phyloP scores from a whole-genome alignment of 1,139 yeast genomes.

The Candida pseudoviswanathii region DNA sequence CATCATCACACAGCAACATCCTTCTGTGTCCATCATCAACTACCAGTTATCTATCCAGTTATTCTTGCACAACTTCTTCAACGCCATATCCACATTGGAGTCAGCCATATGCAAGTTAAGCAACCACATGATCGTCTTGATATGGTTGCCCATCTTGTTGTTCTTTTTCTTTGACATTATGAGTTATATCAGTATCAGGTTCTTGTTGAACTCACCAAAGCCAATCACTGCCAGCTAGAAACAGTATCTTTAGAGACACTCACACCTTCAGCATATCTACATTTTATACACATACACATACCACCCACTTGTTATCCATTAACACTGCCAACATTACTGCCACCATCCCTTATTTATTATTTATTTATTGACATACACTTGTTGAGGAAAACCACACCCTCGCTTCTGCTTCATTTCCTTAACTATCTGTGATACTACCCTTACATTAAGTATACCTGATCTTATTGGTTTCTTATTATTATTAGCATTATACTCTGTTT shows the following conservation, averaged over 20 bases:
- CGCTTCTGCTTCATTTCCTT: background rate
- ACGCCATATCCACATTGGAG: constrained; percentile 6
- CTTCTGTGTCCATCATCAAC: background rate
- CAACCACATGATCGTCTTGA: constrained; percentile 7
- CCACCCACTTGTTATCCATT: background rate
- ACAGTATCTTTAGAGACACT: no score
- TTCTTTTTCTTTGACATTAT: constrained; percentile 10
- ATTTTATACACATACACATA: background rate
- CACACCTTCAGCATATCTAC: background rate
- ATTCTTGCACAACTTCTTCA: constrained; percentile 3
- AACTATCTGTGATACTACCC: background rate
- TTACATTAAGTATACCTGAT: background rate
- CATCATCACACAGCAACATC: constrained; percentile 1
- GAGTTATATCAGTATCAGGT: constrained; percentile 5
- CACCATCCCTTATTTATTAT: background rate
- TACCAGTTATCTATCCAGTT: background rate
- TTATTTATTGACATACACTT: background rate
- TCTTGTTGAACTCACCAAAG: background rate
- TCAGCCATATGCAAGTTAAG: constrained; percentile 4
- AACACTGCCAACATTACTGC: background rate
- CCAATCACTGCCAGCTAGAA: background rate
- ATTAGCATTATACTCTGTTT: background rate
- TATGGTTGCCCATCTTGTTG: constrained; percentile 10
- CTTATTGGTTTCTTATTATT: background rate
- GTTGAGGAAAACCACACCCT: background rate